These are phyloP conservation scores for Cyclocybe cylindracea DNA, from an alignment of 768 basidiomycete species.

Conservation along the genomic window DNA sequence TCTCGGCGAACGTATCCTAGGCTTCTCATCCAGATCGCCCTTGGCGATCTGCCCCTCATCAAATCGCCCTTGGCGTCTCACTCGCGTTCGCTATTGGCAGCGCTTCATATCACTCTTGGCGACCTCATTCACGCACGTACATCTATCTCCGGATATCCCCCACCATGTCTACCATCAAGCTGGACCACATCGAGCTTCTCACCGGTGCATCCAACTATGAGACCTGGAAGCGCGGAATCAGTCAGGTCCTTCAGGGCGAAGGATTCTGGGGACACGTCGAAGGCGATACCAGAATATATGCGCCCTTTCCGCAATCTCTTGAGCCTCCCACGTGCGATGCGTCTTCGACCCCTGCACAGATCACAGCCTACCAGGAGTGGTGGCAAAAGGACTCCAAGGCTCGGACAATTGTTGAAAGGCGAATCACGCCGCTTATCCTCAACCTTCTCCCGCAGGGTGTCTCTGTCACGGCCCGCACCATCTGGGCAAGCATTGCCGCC, in stretches of 20 bases:
- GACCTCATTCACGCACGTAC: neutral
- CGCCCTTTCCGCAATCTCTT: neutral
- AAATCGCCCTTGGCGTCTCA: too few relatives aligned
- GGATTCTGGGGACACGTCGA: constrained; percentile 13
- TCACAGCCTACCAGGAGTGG: constrained; percentile 7
- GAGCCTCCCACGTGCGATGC: neutral
- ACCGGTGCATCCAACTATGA: constrained; percentile 7
- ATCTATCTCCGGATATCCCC: neutral
- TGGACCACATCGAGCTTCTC: constrained; percentile 12
- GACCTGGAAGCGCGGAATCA: constrained; percentile 7
- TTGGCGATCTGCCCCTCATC: too few relatives aligned
- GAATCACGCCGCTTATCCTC: constrained; percentile 4
- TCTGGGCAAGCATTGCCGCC: constrained; percentile 4
- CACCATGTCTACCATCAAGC: constrained; percentile 9
- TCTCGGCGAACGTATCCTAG: too few relatives aligned
- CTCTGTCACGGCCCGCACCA: neutral
- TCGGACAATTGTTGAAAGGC: constrained; percentile 2
- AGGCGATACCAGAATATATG: neutral
- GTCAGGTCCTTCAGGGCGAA: constrained; percentile 7
- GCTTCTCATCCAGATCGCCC: too few relatives aligned
- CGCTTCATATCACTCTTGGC: too few relatives aligned
- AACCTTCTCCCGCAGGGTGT: neutral
- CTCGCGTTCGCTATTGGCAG: too few relatives aligned
- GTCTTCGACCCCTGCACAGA: constrained; percentile 1
- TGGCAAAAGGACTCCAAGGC: constrained; percentile 7